Evolutionary conservation across 176 grass and related monocot species (phyloP), one percentile per base, ranked within the genome.

Genomic region (Ensete glaucum): DNA sequence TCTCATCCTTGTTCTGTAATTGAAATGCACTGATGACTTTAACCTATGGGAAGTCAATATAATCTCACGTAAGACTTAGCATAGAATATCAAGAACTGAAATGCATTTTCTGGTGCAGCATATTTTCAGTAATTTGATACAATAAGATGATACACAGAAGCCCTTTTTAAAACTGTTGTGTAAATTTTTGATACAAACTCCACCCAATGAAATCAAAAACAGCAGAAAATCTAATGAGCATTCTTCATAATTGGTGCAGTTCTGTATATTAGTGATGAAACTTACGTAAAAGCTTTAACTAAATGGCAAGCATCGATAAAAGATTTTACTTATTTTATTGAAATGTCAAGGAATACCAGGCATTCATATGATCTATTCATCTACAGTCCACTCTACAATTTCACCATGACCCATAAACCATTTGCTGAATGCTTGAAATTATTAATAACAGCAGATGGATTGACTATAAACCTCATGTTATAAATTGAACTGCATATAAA

Each of bases 1-100:
- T 62, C 17, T 88, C 85, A 85, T 93, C 83, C 72, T 82, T 93
- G 82, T 80, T 79, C 83, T 84, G 77, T 82, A 83, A 84, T 69
- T 87, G 88, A 74, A 98, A 82, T 59, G 89, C 75, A 82, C 75
- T 81, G 80, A 93, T 76, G 64, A 84, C 83, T 83, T 91, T 93
- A 63, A 91, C 94, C 94, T 98, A 90, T 81, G 88, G 23, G 85
- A 74, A 79, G 16, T 67, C 55, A 8, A 81, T 71, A 43, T 43
- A 43, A 43, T 43, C 34, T 43, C 6, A 13, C 26, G 14, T 63
- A 27, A 23, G 29, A 55, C 1, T 50, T 21, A 8, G 50, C 20
- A n/a, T 60, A 13, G 34, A 21, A 11, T 50, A 26, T 73, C 11
- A 25, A 52, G 48, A 52, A 54, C 70, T 43, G 34, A 43, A 43